phyloP scores from a whole-genome alignment of 169 alveolate species.

The Plasmodium inui region DNA sequence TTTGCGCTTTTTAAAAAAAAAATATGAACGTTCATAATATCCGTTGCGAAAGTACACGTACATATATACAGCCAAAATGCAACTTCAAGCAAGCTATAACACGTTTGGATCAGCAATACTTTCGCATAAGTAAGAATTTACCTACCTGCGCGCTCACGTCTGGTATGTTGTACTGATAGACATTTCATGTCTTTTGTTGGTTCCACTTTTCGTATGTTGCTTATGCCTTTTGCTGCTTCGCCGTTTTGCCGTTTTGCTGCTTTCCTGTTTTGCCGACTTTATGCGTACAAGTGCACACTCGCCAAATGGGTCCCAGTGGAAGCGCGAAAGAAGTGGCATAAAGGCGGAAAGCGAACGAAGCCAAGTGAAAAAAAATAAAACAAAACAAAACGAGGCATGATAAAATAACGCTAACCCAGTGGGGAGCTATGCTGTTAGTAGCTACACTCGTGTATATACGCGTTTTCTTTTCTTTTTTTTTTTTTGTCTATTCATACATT shows the following conservation, averaged over 20 bases:
- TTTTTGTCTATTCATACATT: conserved; percentile 23
- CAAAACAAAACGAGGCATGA: background rate
- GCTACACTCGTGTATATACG: conserved; percentile 5
- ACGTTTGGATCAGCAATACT: background rate
- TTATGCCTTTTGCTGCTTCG: background rate
- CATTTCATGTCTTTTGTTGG: background rate
- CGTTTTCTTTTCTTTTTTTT: conserved; percentile 9
- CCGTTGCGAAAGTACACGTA: background rate
- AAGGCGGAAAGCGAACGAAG: background rate
- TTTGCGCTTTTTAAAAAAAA: background rate
- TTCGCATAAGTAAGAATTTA: conserved; percentile 19
- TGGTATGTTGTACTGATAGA: conserved; percentile 42
- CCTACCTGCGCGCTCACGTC: conserved; percentile 13
- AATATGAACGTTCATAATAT: conserved; percentile 12
- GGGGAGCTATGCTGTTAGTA: background rate
- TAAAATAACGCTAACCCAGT: background rate
- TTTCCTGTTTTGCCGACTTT: background rate
- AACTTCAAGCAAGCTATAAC: background rate
- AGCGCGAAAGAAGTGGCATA: background rate
- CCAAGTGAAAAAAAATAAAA: conserved; percentile 2
- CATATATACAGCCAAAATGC: conserved; percentile 1
- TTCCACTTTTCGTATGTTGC: conserved; percentile 2
- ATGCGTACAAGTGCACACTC: conserved; percentile 68
- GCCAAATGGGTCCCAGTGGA: background rate
- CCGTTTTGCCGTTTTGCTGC: background rate